A percentile compares a stretch with the other conserved stretches of the same genome.
Evolutionary conservation across 371 early-diverging fungal species (phyloP).

Genomic region (Rhizomucor pusillus): DNA sequence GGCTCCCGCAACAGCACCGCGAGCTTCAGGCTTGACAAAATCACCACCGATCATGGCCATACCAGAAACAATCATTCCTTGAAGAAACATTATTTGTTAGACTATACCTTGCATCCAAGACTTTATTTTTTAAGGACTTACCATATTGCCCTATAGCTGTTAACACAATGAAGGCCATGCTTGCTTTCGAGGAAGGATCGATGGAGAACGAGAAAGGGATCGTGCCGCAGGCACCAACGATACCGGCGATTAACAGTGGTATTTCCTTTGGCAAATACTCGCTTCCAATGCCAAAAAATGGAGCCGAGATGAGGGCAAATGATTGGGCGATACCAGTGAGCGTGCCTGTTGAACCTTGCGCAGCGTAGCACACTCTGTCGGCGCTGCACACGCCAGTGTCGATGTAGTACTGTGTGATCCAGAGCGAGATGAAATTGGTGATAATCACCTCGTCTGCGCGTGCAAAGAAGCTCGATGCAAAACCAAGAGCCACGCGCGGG

Average conservation of each 20-base stretch:
- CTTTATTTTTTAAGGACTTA: conserved; percentile 4
- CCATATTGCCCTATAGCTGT: conserved; percentile 74
- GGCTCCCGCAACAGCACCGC: conserved; percentile 71
- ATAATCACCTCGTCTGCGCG: conserved; percentile 78
- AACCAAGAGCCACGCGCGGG: conserved; percentile 59
- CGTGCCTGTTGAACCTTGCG: conserved; percentile 51
- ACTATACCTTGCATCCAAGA: background rate
- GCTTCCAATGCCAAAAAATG: conserved; percentile 54
- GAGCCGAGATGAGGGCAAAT: conserved; percentile 67
- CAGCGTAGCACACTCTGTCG: conserved; percentile 35
- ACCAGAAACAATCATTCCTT: conserved; percentile 68
- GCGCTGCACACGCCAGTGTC: conserved; percentile 51
- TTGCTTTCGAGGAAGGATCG: conserved; percentile 53
- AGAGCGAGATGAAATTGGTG: conserved; percentile 71
- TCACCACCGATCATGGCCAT: conserved; percentile 62
- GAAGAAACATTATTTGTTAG: background rate
- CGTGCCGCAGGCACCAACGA: conserved; percentile 59
- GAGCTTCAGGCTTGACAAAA: conserved; percentile 47
- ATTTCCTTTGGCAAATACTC: conserved; percentile 49
- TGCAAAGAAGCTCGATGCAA: conserved; percentile 61
- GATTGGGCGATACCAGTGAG: conserved; percentile 72
- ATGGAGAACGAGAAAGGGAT: conserved; percentile 55
- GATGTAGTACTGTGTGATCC: conserved; percentile 66
- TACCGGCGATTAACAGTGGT: conserved; percentile 50
- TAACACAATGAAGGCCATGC: conserved; percentile 53